Conservation (phyloP, 164 flowering plant genomes). For the Dillenia suffruticosa region DNA sequence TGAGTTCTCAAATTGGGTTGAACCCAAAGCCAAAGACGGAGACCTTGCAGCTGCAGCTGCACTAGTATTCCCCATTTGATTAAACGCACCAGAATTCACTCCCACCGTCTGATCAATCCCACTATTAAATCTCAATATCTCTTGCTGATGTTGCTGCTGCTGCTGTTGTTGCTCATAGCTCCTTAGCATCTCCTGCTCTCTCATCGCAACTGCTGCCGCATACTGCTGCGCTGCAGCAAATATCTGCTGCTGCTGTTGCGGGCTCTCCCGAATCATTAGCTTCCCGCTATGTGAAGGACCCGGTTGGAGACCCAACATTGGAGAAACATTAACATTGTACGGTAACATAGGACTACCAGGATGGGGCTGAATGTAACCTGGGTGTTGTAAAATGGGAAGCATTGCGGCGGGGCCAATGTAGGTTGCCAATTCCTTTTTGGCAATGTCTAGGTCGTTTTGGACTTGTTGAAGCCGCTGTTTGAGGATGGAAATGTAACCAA, state of each 20-base stretch:
- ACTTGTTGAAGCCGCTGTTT: slow-evolving; percentile 12
- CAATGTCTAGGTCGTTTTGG: slow-evolving; percentile 14
- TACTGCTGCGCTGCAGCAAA: slow-evolving; percentile 10
- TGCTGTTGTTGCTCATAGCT: slow-evolving; percentile 14
- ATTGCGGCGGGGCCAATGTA: slow-evolving; percentile 19
- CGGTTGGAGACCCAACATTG: slow-evolving; percentile 9
- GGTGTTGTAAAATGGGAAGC: slow-evolving; percentile 10
- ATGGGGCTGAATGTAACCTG: neutral
- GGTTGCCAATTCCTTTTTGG: slow-evolving; percentile 15
- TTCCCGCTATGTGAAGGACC: slow-evolving; percentile 5
- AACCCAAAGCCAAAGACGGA: slow-evolving; percentile 1
- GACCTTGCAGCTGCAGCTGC: neutral
- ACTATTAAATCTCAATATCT: slow-evolving; percentile 8
- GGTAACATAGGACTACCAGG: slow-evolving; percentile 9
- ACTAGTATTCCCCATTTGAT: neutral
- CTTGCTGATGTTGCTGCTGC: slow-evolving; percentile 9
- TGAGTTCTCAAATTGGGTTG: neutral
- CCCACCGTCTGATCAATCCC: slow-evolving; percentile 7
- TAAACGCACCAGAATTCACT: slow-evolving; percentile 6
- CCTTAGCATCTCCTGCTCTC: slow-evolving; percentile 17
- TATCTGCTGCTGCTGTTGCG: slow-evolving; percentile 8
- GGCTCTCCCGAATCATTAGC: slow-evolving; percentile 11
- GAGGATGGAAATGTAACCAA: slow-evolving; percentile 19
- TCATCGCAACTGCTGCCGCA: slow-evolving; percentile 7
- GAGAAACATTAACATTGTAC: slow-evolving; percentile 10